phyloP scores from a whole-genome alignment of 441 rosid species.

The Syzygium syzygioides region DNA sequence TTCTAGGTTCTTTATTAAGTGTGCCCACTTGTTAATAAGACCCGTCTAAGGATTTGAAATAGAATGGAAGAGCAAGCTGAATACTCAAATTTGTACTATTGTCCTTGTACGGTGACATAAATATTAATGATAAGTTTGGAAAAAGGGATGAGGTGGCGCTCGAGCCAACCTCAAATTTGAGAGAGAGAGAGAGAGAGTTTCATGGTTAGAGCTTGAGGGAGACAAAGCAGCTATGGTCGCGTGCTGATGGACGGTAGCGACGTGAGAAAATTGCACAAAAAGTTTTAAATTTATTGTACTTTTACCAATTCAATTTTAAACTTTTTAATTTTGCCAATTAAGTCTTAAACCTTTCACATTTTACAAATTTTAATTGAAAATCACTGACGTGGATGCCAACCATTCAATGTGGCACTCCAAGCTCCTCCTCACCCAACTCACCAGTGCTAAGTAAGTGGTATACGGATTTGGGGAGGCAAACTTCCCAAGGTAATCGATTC shows the following conservation, averaged over 20 bases:
- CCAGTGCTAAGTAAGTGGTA: not conserved
- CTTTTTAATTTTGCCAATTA: too few species aligned
- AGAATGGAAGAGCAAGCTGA: not conserved
- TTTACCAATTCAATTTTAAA: too few species aligned
- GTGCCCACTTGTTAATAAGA: not conserved
- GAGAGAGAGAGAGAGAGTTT: not conserved
- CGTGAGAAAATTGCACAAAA: too few species aligned
- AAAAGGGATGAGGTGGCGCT: too few species aligned
- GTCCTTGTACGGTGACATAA: not conserved
- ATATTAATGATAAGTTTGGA: too few species aligned
- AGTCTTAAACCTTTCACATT: too few species aligned
- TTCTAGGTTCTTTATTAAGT: not conserved
- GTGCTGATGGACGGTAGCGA: not conserved
- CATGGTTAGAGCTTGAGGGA: not conserved
- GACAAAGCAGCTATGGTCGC: not conserved
- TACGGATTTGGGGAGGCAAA: not conserved
- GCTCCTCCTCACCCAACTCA: conserved; percentile 1
- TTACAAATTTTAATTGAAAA: too few species aligned
- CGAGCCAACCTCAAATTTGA: too few species aligned
- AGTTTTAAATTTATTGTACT: too few species aligned
- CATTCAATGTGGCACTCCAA: not conserved
- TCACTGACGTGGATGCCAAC: rapidly evolving
- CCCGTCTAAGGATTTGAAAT: not conserved
- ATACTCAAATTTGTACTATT: not conserved
- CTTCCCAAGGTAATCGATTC: not conserved